Evolutionary conservation across 2,329 filamentous ascomycete species (phyloP).

Genomic region (Raffaelea albimanens): DNA sequence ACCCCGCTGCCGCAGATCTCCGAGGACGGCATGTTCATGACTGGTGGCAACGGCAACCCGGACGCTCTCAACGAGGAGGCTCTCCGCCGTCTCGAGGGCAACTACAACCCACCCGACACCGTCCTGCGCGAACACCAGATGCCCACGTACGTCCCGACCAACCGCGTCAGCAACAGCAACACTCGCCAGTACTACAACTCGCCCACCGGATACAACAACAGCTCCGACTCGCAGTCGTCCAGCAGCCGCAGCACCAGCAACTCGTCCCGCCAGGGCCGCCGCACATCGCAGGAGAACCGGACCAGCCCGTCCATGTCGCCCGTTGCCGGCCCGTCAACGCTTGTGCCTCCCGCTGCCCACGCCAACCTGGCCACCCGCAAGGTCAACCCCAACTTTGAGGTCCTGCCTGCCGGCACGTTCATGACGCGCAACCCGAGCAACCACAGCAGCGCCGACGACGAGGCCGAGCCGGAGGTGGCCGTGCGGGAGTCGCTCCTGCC

Average conservation of each 20-base stretch:
- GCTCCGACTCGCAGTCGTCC: conserved; percentile 13
- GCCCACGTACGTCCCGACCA: conserved; percentile 5
- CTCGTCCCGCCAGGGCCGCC: neutral
- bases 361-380: conserved; percentile 25
- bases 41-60: neutral
- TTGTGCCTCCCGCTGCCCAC: neutral
- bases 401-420: conserved; percentile 30
- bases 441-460: conserved; percentile 3
- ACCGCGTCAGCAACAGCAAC: conserved; percentile 12
- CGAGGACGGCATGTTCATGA: conserved; percentile 4
- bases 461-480: neutral
- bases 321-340: neutral
- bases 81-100: conserved; percentile 16
- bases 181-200: neutral
- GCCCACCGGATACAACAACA: conserved; percentile 8
- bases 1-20: conserved; percentile 13
- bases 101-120: conserved; percentile 5
- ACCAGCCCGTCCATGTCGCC: neutral
- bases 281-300: too few relatives aligned
- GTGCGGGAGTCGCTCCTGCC: neutral
- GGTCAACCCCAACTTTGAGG: conserved; percentile 28
- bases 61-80: conserved; percentile 18
- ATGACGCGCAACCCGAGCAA: conserved; percentile 1
- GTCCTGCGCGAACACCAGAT: conserved; percentile 5
- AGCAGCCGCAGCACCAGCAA: conserved; percentile 4